A percentile compares a stretch with the other conserved stretches of the same genome.
phyloP scores from a whole-genome alignment of 1,284 basidiomycete genomes.

The Flammula alnicola region DNA sequence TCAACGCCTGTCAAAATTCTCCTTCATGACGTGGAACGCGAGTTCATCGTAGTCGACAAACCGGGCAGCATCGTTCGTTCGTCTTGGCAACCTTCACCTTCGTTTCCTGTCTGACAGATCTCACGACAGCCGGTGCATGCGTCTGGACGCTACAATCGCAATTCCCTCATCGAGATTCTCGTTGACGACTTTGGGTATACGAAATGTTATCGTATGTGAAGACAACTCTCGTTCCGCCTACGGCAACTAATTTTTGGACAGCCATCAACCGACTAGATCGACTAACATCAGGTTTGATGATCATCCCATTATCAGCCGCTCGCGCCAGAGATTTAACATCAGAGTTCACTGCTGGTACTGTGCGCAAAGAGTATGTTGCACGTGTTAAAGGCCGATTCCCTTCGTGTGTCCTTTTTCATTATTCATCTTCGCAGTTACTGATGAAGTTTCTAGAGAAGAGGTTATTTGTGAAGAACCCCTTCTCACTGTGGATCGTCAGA shows the following conservation, averaged over 20 bases:
- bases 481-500: constrained; percentile 92
- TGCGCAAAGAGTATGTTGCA: constrained; percentile 92
- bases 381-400: constrained; percentile 86
- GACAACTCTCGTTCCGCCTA: too few species aligned
- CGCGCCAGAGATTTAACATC: constrained; percentile 76
- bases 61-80: constrained; percentile 85
- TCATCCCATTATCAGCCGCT: constrained; percentile 80
- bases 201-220: constrained; percentile 81
- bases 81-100: constrained; percentile 16
- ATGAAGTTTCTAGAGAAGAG: constrained; percentile 71
- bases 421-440: too few species aligned
- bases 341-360: constrained; percentile 82
- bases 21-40: constrained; percentile 74
- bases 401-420: constrained; percentile 54
- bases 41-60: constrained; percentile 93
- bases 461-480: constrained; percentile 87
- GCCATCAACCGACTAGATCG: constrained; percentile 96
- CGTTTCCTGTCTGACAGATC: constrained; percentile 10
- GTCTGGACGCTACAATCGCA: constrained; percentile 86
- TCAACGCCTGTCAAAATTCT: constrained; percentile 86
- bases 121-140: constrained; percentile 81
- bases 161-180: constrained; percentile 89
- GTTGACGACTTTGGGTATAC: constrained; percentile 84
- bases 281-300: constrained; percentile 96
- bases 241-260: constrained; percentile 37